Percentiles rank a stretch among this genome's conserved stretches.
Evolutionary conservation across 208 protist genomes (phyloP).

Genomic region (Trichomonas tenax): DNA sequence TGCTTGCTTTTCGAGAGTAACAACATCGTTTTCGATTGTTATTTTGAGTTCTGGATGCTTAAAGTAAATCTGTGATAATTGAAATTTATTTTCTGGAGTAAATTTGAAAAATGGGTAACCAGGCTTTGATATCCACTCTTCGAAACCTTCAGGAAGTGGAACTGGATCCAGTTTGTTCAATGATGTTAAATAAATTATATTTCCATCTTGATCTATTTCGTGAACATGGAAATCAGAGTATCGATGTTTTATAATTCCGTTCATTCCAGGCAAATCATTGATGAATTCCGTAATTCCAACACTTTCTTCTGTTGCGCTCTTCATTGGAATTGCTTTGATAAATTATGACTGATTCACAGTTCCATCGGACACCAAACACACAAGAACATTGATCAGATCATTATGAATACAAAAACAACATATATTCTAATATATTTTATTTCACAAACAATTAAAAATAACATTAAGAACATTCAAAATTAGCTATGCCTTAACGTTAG

Average conservation of each 20-base stretch:
- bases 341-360: too few species aligned
- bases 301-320: not conserved
- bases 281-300: not conserved
- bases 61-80: not conserved
- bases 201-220: not conserved
- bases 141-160: not conserved
- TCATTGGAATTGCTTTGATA: not conserved
- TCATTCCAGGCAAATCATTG: not conserved
- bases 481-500: too few species aligned
- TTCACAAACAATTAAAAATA: too few species aligned
- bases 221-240: slow-evolving; percentile 21
- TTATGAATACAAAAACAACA: too few species aligned
- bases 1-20: not conserved
- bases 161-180: too few species aligned
- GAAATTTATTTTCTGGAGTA: not conserved
- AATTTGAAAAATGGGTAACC: not conserved
- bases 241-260: not conserved
- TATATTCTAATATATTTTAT: too few species aligned
- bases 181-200: not conserved
- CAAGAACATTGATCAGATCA: too few species aligned
- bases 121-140: not conserved
- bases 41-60: not conserved
- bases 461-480: too few species aligned
- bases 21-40: not conserved
- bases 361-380: too few species aligned